A percentile compares a stretch with the other conserved stretches of the same genome.
Conservation (phyloP, 306 rosid genomes). For the Vigna mungo region DNA sequence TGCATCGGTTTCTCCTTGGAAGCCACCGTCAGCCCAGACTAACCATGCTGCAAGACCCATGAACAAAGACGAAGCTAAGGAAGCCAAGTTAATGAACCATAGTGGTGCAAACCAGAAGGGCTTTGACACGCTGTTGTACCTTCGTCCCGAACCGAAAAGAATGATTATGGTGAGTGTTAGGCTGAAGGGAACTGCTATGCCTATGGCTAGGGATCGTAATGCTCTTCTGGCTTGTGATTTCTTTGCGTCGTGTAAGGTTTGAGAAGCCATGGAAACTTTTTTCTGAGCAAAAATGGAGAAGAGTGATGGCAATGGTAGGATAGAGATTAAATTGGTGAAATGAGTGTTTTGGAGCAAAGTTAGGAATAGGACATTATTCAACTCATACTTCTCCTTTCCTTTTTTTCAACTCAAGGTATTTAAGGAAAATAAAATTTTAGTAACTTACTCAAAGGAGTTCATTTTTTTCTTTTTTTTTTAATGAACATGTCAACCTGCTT, state of each 20-base stretch:
- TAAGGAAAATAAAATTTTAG: conserved; percentile 13
- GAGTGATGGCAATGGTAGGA: not conserved
- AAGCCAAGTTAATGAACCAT: conserved; percentile 66
- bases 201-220: conserved; percentile 56
- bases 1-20: conserved; percentile 51
- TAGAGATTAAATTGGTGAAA: conserved; percentile 38
- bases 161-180: conserved; percentile 48
- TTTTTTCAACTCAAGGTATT: not conserved
- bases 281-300: conserved; percentile 8
- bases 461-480: too few species aligned
- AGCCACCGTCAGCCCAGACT: conserved; percentile 85
- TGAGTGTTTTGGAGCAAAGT: conserved; percentile 55
- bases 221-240: conserved; percentile 56
- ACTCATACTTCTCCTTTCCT: not conserved
- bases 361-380: conserved; percentile 25
- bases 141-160: conserved; percentile 55
- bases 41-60: conserved; percentile 81
- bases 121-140: conserved; percentile 38
- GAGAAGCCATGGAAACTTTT: conserved; percentile 36
- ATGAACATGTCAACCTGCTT: too few species aligned
- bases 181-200: conserved; percentile 54
- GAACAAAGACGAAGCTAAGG: conserved; percentile 56
- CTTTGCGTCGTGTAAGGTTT: conserved; percentile 43
- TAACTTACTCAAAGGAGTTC: not conserved
- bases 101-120: conserved; percentile 72